Evolutionary conservation across 1,284 basidiomycete genomes (phyloP).

Genomic region (Rhizopogon parksii): DNA sequence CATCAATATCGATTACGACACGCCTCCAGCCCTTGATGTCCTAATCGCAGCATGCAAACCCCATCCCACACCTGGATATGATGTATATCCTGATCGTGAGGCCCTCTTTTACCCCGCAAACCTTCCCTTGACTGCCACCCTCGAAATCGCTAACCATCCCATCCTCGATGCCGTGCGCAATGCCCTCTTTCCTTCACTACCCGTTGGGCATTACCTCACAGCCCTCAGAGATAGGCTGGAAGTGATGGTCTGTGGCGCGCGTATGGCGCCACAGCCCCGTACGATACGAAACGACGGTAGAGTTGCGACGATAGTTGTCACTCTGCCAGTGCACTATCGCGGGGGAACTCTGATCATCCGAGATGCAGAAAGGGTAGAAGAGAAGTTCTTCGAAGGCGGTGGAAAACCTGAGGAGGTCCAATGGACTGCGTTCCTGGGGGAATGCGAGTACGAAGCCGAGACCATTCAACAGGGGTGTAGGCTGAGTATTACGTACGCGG

Average conservation of each 20-base stretch:
- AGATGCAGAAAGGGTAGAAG: conserved; percentile 49
- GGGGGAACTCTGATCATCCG: conserved; percentile 61
- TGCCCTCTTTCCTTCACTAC: conserved; percentile 61
- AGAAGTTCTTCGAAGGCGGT: conserved; percentile 55
- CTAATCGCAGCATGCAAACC: conserved; percentile 69
- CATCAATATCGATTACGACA: conserved; percentile 65
- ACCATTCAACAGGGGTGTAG: conserved; percentile 62
- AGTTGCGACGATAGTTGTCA: conserved; percentile 64
- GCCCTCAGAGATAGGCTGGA: conserved; percentile 64
- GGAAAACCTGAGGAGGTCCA: conserved; percentile 62
- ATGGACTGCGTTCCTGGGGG: conserved; percentile 67
- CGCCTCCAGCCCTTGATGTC: conserved; percentile 73
- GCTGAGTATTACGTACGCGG: conserved; percentile 61
- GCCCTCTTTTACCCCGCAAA: conserved; percentile 67
- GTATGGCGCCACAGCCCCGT: conserved; percentile 48
- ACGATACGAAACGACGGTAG: conserved; percentile 54
- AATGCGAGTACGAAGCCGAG: conserved; percentile 70
- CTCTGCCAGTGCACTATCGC: conserved; percentile 63
- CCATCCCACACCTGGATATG: conserved; percentile 48
- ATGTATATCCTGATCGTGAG: conserved; percentile 52
- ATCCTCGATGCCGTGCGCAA: conserved; percentile 68
- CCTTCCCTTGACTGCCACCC: conserved; percentile 63
- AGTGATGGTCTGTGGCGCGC: conserved; percentile 53
- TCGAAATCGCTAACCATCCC: conserved; percentile 73
- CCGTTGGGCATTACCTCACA: conserved; percentile 61